Percentiles rank a stretch among this genome's conserved stretches.
Conservation (phyloP, 768 basidiomycete species). For the Suillus subaureus region DNA sequence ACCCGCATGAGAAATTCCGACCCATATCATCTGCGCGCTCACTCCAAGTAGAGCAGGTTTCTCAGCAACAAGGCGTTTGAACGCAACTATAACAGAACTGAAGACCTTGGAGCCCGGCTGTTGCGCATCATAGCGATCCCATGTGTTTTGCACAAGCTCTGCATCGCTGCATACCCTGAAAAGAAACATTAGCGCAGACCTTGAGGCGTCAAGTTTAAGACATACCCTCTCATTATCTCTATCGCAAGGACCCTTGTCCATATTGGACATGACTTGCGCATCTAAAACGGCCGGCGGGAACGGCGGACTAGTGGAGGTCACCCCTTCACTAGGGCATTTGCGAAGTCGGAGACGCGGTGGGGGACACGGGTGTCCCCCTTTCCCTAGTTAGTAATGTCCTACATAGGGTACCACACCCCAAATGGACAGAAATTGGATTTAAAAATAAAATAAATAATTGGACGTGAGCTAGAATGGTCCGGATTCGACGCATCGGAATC, state of each 20-base stretch:
- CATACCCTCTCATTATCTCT: constrained; percentile 88
- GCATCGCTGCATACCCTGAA: constrained; percentile 75
- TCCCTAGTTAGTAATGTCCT: no score
- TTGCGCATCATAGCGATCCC: constrained; percentile 72
- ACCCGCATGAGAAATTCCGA: constrained; percentile 53
- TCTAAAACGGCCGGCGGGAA: no score
- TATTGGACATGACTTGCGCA: constrained; percentile 58
- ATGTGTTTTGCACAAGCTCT: constrained; percentile 76
- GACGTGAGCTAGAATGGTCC: constrained; percentile 43
- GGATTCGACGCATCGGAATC: constrained; percentile 40
- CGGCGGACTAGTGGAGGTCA: no score
- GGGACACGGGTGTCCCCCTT: no score
- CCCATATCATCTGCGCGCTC: constrained; percentile 76
- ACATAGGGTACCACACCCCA: no score
- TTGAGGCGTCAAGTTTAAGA: background rate
- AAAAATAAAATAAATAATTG: no score
- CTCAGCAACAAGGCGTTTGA: constrained; percentile 87
- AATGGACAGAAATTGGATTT: no score
- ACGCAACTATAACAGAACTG: constrained; percentile 72
- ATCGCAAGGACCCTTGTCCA: constrained; percentile 93
- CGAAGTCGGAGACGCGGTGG: no score
- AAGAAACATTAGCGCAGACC: background rate
- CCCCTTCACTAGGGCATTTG: no score
- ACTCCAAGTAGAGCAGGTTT: constrained; percentile 85
- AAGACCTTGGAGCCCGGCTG: constrained; percentile 70